Evolutionary conservation across 371 early-diverging fungal species (phyloP), one percentile per base, ranked within the genome.

Genomic region (Haplosporangium sp.): DNA sequence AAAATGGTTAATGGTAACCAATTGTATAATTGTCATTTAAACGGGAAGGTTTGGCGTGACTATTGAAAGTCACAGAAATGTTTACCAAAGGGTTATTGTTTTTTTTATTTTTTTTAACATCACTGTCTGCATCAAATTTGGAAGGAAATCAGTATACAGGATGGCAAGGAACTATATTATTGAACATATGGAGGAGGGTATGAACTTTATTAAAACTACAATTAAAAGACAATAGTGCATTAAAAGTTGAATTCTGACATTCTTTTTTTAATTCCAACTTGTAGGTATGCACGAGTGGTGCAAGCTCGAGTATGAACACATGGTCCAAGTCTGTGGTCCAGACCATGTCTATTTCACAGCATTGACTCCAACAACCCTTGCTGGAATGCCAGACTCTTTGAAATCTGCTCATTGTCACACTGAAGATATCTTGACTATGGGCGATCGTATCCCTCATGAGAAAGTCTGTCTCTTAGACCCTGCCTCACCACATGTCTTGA

Each of bases 381-480:
- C 82, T 34, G 84, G 83, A 35, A 87, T 86, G 87, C 90, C 89
- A 1, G 88, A 86, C 53, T 81, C 85, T 53, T 72, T 89, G 15
- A 83, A 86, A 50, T 77, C 87, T 13, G 91, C 92, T 5, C 85
- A 90, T 34, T 87, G 85, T 66, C 88, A 90, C 37, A 79, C 87
- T 35, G 84, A 88, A 45, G 91, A 91, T 63, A 90, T 93, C 8
- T 69, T 86, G 72, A 86, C 85, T 42, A 85, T 87, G 82, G 88
- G 88, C 58, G 87, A 86, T 53, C 81, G 81, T 27, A 86, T 91
- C 34, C 86, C 87, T 39, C 83, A 84, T 34, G 86, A 86, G 42
- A 88, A 90, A 56, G 87, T 93, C n/a, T 89, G 94, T 66, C 84
- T 95, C n/a, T 83, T 94, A 52, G 94, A 95, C 77, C 94, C 94